Conservation (phyloP, 495 filamentous ascomycete species). For the Terfezia claveryi region DNA sequence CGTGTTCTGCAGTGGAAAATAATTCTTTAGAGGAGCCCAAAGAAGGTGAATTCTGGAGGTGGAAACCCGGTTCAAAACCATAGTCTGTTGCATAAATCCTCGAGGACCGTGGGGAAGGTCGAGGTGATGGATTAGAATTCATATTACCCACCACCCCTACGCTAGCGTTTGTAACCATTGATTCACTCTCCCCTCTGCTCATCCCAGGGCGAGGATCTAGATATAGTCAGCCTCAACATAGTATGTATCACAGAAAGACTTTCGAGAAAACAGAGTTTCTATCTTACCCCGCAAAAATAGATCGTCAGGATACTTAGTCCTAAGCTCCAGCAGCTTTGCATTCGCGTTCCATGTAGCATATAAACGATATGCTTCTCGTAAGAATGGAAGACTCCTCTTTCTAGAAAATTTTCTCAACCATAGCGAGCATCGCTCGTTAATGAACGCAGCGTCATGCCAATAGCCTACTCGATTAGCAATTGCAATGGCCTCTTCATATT, state of each 20-base stretch:
- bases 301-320: constrained; percentile 13
- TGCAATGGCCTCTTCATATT: constrained; percentile 17
- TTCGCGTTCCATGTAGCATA: constrained; percentile 11
- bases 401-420: constrained; percentile 14
- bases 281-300: constrained; percentile 8
- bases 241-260: too few species aligned
- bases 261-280: not conserved
- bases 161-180: not conserved
- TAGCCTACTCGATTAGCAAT: constrained; percentile 13
- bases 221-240: not conserved
- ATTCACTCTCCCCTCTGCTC: constrained; percentile 7
- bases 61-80: constrained; percentile 10
- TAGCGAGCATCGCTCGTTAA: constrained; percentile 15
- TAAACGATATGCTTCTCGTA: constrained; percentile 16
- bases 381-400: constrained; percentile 14
- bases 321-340: constrained; percentile 15
- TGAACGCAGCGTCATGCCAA: constrained; percentile 17
- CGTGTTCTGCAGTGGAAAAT: constrained; percentile 13
- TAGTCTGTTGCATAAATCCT: constrained; percentile 15
- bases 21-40: constrained; percentile 13
- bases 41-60: constrained; percentile 11
- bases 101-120: constrained; percentile 13
- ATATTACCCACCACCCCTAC: not conserved
- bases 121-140: constrained; percentile 1
- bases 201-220: constrained; percentile 10